A percentile compares a stretch with the other conserved stretches of the same genome.
These are phyloP conservation scores for Peronospora destructor DNA, from an alignment of 352 stramenopile genomes.

Conservation along the genomic window DNA sequence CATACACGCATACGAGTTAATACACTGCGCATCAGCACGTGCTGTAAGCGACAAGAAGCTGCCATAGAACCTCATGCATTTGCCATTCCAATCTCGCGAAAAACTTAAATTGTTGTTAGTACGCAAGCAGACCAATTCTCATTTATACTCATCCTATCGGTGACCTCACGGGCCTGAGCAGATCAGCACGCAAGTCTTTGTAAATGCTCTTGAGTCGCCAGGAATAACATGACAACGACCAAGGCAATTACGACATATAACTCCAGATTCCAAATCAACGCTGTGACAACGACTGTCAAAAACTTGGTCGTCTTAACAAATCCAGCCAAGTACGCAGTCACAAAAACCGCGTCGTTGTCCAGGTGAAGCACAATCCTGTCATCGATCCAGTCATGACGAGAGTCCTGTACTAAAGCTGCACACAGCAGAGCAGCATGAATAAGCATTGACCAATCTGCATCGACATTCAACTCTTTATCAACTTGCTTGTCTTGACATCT, in stretches of 20 bases:
- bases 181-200: no score
- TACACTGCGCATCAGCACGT: background rate
- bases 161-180: no score
- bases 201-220: no score
- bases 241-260: background rate
- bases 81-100: no score
- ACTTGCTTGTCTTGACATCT: background rate
- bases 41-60: conserved; percentile 29
- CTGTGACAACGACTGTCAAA: conserved; percentile 42
- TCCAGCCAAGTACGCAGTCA: conserved; percentile 4
- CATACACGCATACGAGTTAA: no score
- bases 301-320: conserved; percentile 22
- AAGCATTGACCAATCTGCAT: no score
- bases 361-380: conserved; percentile 19
- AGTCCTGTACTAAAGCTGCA: no score
- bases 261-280: conserved; percentile 26
- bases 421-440: no score
- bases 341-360: conserved; percentile 11
- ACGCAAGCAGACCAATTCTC: no score
- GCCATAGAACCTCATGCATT: conserved; percentile 27
- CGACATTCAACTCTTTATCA: no score
- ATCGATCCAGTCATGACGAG: background rate
- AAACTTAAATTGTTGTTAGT: no score
- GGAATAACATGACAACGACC: background rate
- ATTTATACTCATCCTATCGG: no score